Conservation (phyloP, 2,329 filamentous ascomycete genomes). For the Colletotrichum sp. region DNA sequence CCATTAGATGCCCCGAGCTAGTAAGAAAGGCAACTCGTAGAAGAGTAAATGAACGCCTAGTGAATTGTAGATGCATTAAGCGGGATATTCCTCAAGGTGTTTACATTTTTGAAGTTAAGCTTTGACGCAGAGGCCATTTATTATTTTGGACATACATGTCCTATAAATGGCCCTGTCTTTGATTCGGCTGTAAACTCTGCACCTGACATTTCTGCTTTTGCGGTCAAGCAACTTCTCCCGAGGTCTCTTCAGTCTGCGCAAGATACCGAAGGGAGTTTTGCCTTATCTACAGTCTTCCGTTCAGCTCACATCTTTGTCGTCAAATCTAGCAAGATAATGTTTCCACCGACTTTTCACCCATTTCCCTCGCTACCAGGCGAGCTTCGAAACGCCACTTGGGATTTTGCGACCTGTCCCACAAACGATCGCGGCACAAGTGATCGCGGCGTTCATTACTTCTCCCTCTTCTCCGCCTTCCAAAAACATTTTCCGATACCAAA, state of each 20-base stretch:
- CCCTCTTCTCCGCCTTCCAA: no score
- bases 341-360: neutral
- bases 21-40: neutral
- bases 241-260: no score
- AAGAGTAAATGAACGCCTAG: neutral
- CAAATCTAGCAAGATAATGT: rapidly evolving
- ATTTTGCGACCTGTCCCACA: no score
- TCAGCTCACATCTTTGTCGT: rapidly evolving
- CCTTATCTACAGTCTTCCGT: no score
- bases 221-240: rapidly evolving
- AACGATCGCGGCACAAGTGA: no score
- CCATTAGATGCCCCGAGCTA: neutral
- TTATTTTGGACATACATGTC: neutral
- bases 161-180: rapidly evolving
- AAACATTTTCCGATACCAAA: rapidly evolving
- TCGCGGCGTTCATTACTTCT: no score
- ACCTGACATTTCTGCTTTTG: neutral
- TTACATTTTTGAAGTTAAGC: rapidly evolving
- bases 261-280: no score
- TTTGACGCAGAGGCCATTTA: rapidly evolving
- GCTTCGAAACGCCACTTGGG: no score
- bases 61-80: neutral
- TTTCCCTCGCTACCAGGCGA: neutral
- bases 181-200: neutral
- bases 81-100: neutral